phyloP scores from a whole-genome alignment of 179 eudicot genomes.

The Patellifolia procumbens region DNA sequence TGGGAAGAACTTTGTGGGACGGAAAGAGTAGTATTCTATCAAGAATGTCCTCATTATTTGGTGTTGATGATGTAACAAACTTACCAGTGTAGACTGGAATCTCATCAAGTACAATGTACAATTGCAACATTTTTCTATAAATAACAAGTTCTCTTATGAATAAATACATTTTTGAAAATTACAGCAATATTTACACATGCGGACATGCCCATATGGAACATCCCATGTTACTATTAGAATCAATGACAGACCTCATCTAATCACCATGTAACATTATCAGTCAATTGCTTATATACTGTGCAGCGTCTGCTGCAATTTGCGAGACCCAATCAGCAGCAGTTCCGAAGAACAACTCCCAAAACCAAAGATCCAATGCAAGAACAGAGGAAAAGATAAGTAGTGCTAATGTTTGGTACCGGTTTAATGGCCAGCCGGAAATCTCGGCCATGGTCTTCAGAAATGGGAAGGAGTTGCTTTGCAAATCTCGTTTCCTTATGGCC shows the following conservation, averaged over 20 bases:
- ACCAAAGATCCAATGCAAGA: constrained; percentile 86
- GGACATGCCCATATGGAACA: constrained; percentile 28
- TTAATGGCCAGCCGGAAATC: constrained; percentile 81
- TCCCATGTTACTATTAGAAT: constrained; percentile 2
- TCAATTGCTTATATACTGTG: constrained; percentile 41
- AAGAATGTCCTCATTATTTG: background rate
- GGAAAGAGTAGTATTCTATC: too few species aligned
- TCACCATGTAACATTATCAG: constrained; percentile 10
- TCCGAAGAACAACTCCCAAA: constrained; percentile 84
- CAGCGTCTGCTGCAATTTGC: constrained; percentile 46
- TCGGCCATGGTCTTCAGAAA: constrained; percentile 66
- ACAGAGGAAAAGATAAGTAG: constrained; percentile 77
- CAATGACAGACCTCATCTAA: background rate
- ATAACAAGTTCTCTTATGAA: too few species aligned
- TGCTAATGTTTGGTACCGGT: constrained; percentile 81
- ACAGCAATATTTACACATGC: constrained; percentile 33
- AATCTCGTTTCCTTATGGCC: constrained; percentile 66
- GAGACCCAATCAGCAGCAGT: constrained; percentile 65
- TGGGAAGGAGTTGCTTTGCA: constrained; percentile 59
- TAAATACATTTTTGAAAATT: constrained; percentile 18
- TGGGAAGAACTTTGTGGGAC: too few species aligned
- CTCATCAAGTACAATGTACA: background rate
- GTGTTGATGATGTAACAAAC: background rate
- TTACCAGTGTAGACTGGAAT: background rate
- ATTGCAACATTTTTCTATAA: too few species aligned